Conservation (phyloP, 23 red algal species). For the Gracilaria domingensis region DNA sequence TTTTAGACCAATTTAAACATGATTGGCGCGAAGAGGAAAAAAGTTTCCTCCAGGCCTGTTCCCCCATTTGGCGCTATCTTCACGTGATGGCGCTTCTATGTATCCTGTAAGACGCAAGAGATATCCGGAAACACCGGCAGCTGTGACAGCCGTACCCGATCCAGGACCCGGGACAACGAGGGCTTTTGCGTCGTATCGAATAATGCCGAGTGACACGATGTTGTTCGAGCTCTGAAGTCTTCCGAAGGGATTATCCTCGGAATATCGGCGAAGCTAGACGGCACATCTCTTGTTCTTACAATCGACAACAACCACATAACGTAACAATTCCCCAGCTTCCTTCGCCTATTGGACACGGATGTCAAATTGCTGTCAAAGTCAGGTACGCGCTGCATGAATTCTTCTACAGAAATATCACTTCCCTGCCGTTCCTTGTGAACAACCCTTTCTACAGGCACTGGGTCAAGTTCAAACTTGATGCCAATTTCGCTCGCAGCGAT, state of each 20-base stretch:
- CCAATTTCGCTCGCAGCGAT: constrained; percentile 97
- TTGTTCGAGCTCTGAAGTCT: constrained; percentile 92
- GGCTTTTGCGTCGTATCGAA: constrained; percentile 93
- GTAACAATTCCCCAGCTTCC: constrained; percentile 73
- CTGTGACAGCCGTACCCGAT: constrained; percentile 93
- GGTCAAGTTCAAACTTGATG: constrained; percentile 80
- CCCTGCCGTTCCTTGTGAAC: constrained; percentile 76
- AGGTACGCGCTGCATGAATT: constrained; percentile 86
- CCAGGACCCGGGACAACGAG: constrained; percentile 94
- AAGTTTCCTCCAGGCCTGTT: background rate
- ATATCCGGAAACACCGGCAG: constrained; percentile 95
- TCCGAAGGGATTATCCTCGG: constrained; percentile 87
- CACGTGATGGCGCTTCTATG: constrained; percentile 82
- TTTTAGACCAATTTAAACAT: background rate
- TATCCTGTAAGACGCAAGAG: constrained; percentile 87
- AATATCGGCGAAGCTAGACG: constrained; percentile 87
- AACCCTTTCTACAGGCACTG: constrained; percentile 83
- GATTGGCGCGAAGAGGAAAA: no score
- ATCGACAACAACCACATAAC: constrained; percentile 95
- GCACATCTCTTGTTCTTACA: constrained; percentile 62
- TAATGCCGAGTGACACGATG: constrained; percentile 93
- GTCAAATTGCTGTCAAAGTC: constrained; percentile 81
- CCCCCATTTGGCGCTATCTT: background rate
- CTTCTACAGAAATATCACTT: constrained; percentile 73
- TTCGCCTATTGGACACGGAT: constrained; percentile 79